Percentiles rank a stretch among this genome's conserved stretches.
Evolutionary conservation across 2,329 filamentous ascomycete species (phyloP).

Genomic region (Aspergillus arachidicola): DNA sequence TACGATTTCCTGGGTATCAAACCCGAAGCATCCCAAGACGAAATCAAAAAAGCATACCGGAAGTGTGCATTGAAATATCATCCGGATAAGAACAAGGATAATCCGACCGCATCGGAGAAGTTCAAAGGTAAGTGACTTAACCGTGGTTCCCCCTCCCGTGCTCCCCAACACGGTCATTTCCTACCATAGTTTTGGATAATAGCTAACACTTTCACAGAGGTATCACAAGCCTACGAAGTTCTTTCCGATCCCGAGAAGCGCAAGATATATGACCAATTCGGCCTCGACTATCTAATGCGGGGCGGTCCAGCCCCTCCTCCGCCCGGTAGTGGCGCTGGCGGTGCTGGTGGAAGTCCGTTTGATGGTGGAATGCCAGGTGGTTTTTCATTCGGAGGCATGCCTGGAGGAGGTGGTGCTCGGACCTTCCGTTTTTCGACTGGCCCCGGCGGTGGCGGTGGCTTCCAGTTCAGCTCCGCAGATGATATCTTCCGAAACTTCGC

Average conservation of each 20-base stretch:
- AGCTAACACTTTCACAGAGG: constrained; percentile 56
- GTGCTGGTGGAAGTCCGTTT: constrained; percentile 61
- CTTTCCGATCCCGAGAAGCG: constrained; percentile 96
- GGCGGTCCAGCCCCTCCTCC: constrained; percentile 73
- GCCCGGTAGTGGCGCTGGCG: constrained; percentile 58
- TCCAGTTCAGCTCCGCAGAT: constrained; percentile 80
- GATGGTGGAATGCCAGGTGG: constrained; percentile 59
- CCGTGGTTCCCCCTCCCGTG: constrained; percentile 4
- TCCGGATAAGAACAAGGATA: constrained; percentile 97
- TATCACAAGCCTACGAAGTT: constrained; percentile 97
- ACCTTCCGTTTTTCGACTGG: constrained; percentile 51
- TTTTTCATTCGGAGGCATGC: constrained; percentile 55
- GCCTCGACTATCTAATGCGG: constrained; percentile 86
- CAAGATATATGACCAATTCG: constrained; percentile 91
- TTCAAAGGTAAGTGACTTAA: constrained; percentile 72
- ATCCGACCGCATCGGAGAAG: constrained; percentile 80
- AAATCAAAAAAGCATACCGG: constrained; percentile 88
- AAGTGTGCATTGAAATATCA: constrained; percentile 91
- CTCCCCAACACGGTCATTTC: background rate
- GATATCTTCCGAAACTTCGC: constrained; percentile 86
- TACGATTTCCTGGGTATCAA: constrained; percentile 85
- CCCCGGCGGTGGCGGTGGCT: constrained; percentile 65
- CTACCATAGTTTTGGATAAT: background rate
- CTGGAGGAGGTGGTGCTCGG: constrained; percentile 52
- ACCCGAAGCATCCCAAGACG: constrained; percentile 80